Percentiles rank a stretch among this genome's conserved stretches.
Conservation (phyloP, 2,329 filamentous ascomycete genomes). For the Pseudogymnoascus sp. region DNA sequence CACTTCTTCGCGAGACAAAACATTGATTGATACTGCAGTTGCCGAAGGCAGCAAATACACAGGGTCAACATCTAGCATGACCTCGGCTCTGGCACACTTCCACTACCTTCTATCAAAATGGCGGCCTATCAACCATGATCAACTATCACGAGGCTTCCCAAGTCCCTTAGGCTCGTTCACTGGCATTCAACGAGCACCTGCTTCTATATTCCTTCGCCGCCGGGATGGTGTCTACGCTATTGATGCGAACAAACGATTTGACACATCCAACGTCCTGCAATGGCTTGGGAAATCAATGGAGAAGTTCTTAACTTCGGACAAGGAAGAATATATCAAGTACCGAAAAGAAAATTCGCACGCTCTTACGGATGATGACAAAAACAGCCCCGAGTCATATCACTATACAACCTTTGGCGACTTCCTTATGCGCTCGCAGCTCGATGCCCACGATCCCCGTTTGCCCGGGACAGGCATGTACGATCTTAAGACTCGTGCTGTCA, state of each 20-base stretch:
- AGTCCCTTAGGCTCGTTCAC: slow-evolving; percentile 61
- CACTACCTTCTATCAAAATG: slow-evolving; percentile 84
- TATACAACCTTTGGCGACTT: slow-evolving; percentile 83
- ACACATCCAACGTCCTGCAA: slow-evolving; percentile 75
- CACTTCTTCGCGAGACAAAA: slow-evolving; percentile 77
- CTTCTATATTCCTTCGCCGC: slow-evolving; percentile 66
- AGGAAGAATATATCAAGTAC: slow-evolving; percentile 78
- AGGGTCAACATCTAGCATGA: slow-evolving; percentile 97
- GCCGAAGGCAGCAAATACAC: slow-evolving; percentile 69
- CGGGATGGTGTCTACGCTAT: slow-evolving; percentile 86
- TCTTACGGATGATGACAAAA: slow-evolving; percentile 62
- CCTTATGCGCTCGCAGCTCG: slow-evolving; percentile 88
- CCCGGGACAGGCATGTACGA: slow-evolving; percentile 94
- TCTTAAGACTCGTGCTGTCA: slow-evolving; percentile 85
- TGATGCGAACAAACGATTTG: slow-evolving; percentile 89
- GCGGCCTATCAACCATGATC: slow-evolving; percentile 59
- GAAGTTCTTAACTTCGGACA: slow-evolving; percentile 79
- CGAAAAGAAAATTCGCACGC: slow-evolving; percentile 58
- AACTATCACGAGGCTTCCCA: slow-evolving; percentile 59
- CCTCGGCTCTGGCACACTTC: slow-evolving; percentile 75
- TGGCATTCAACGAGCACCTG: slow-evolving; percentile 59
- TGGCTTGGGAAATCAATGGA: slow-evolving; percentile 95
- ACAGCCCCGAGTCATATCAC: slow-evolving; percentile 71
- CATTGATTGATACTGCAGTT: slow-evolving; percentile 59
- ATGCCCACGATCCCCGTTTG: slow-evolving; percentile 76